Conservation (phyloP, 2,329 filamentous ascomycete species). For the Clathrospora elynae region DNA sequence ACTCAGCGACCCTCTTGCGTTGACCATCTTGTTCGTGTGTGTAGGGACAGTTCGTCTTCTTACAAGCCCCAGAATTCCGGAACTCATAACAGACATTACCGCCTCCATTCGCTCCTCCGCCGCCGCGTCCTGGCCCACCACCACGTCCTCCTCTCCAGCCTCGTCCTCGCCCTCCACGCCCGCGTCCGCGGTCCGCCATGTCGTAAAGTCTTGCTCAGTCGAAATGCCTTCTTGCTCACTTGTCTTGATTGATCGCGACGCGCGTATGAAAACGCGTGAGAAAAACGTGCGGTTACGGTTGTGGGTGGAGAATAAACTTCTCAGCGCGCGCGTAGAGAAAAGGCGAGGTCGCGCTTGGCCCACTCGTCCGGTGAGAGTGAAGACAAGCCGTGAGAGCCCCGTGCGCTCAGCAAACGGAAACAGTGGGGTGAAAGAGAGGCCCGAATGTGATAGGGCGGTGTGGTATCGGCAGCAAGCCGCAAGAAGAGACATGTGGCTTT, state of each 20-base stretch:
- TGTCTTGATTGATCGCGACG: conserved; percentile 1
- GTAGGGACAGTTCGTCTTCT: conserved; percentile 1
- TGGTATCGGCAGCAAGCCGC: not conserved
- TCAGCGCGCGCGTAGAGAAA: not conserved
- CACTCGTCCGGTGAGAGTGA: not conserved
- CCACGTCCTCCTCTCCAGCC: no score
- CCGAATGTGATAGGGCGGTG: not conserved
- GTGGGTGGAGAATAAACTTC: not conserved
- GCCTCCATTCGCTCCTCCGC: not conserved
- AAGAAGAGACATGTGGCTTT: not conserved
- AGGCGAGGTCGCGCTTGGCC: not conserved
- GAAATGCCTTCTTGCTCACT: conserved; percentile 1
- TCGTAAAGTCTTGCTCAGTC: conserved; percentile 1
- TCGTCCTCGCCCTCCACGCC: no score
- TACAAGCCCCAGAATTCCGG: conserved; percentile 3
- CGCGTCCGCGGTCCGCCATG: not conserved
- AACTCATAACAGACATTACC: conserved; percentile 1
- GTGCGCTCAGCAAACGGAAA: not conserved
- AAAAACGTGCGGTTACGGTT: not conserved
- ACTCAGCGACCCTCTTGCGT: conserved; percentile 11
- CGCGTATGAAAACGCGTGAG: conserved; percentile 1
- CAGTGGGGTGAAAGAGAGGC: not conserved
- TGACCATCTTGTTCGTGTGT: conserved; percentile 1
- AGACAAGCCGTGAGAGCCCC: not conserved
- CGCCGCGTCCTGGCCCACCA: not conserved